Conservation (phyloP, 2,329 filamentous ascomycete genomes). For the Ceratocystis papillata region DNA sequence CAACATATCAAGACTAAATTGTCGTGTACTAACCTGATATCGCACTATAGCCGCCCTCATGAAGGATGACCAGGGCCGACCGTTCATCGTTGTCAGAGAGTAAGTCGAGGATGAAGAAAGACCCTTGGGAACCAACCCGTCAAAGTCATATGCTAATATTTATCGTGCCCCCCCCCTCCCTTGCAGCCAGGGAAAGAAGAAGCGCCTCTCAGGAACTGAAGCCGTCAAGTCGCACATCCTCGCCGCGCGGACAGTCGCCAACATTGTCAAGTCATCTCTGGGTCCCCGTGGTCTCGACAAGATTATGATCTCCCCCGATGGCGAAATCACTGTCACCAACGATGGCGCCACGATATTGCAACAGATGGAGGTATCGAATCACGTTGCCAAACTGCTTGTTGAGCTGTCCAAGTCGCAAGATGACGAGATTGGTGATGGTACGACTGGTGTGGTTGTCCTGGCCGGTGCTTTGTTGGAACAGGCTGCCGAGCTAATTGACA, state of each 20-base stretch:
- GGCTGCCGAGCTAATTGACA: slow-evolving; percentile 95
- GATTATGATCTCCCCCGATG: slow-evolving; percentile 96
- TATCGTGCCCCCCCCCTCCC: slow-evolving; percentile 24
- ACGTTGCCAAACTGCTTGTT: slow-evolving; percentile 92
- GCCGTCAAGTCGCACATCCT: slow-evolving; percentile 98
- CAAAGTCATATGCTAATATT: slow-evolving; percentile 26
- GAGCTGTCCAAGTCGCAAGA: slow-evolving; percentile 98
- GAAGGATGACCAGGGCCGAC: slow-evolving; percentile 94
- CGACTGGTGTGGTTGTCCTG: slow-evolving; percentile 91
- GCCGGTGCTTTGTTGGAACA: slow-evolving; percentile 92
- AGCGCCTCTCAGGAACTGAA: slow-evolving; percentile 89
- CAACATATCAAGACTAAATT: neutral
- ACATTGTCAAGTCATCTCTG: slow-evolving; percentile 93
- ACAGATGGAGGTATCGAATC: slow-evolving; percentile 98
- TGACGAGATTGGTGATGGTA: slow-evolving; percentile 97
- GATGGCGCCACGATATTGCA: slow-evolving; percentile 95
- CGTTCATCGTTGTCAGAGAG: slow-evolving; percentile 98
- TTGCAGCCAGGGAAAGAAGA: slow-evolving; percentile 86
- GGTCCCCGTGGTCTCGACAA: slow-evolving; percentile 95
- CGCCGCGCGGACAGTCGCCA: slow-evolving; percentile 87
- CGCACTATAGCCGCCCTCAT: slow-evolving; percentile 53
- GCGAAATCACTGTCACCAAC: slow-evolving; percentile 98
- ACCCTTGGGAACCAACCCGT: neutral
- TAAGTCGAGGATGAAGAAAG: slow-evolving; percentile 39
- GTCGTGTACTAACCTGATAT: slow-evolving; percentile 15